phyloP scores from a whole-genome alignment of 2,329 filamentous ascomycete genomes.

The Fusarium floridanum region DNA sequence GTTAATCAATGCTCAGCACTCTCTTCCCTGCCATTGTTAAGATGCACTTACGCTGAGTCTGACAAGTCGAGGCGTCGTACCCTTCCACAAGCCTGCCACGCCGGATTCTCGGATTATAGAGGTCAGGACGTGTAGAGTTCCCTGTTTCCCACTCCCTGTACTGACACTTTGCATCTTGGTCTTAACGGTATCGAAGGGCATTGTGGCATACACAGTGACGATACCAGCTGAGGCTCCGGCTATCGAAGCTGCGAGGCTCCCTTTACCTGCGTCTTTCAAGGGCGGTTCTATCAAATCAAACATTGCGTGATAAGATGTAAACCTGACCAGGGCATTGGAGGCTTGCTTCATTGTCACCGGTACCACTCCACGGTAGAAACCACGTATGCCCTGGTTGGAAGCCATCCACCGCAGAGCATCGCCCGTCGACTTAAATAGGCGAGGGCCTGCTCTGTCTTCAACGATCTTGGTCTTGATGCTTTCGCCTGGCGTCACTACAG shows the following conservation, averaged over 20 bases:
- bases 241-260: background rate
- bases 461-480: background rate
- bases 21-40: background rate
- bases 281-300: background rate
- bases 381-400: background rate
- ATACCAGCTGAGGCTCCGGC: background rate
- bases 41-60: background rate
- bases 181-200: background rate
- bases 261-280: background rate
- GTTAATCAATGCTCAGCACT: background rate
- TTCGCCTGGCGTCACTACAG: background rate
- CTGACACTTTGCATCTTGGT: background rate
- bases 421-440: background rate
- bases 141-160: background rate
- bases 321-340: background rate
- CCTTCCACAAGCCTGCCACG: background rate
- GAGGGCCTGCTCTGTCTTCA: background rate
- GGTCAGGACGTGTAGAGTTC: background rate
- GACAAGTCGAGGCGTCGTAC: background rate
- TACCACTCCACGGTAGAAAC: background rate
- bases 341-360: background rate
- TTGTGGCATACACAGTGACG: background rate
- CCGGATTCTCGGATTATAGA: background rate
- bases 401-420: background rate
- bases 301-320: background rate